Base-by-base conservation (phyloP, 2,329 filamentous ascomycete genomes). In the Amphichorda felina region DNA sequence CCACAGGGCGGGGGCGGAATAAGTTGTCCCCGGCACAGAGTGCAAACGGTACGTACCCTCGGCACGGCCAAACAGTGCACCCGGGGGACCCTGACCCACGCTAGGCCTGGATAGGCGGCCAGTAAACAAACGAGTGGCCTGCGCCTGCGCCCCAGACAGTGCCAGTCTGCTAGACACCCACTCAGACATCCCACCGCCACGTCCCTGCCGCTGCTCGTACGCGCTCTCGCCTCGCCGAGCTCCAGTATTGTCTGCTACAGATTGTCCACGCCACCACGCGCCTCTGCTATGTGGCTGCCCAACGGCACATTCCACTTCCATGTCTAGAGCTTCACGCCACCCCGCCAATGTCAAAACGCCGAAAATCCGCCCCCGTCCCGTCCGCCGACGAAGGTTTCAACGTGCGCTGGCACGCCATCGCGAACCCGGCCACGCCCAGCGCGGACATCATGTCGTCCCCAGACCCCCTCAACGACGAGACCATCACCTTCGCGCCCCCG, bases 391-490 rank as follows among this genome's bases (percentile, higher is more conserved):
- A 56, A 35, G 40, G 46, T 19, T 56, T 48, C 44, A 47, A 38
- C 39, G 40, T 57, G 37, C 54, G 56, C 45, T 59, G 56, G 56
- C 54, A 56, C 38, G 50, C 48, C 35, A 46, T 55, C 41, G 51
- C 50, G 38, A 49, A 50, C 43, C 53, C 56, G 43, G 50, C 50
- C 32, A 58, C 54, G 34, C 50, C 56, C 36, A 58, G 54, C 47
- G 53, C 54, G 43, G 63, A 64, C 48, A 53, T 58, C 47, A 62
- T 64, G 53, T 68, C 64, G 37, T 70, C 66, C 43, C 67, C 67
- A 27, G 67, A 70, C 49, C 67, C 67, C 30, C 56, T 70, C 39
- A 66, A 63, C 50, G 57, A 61, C 33, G 48, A 52, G n/a, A 46
- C 54, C 37, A 44, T 50, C 36, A 46, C 45, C 38, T 56, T 51